Conservation (phyloP, 257 asterid genomes). For the Solanum pinnatisectum region DNA sequence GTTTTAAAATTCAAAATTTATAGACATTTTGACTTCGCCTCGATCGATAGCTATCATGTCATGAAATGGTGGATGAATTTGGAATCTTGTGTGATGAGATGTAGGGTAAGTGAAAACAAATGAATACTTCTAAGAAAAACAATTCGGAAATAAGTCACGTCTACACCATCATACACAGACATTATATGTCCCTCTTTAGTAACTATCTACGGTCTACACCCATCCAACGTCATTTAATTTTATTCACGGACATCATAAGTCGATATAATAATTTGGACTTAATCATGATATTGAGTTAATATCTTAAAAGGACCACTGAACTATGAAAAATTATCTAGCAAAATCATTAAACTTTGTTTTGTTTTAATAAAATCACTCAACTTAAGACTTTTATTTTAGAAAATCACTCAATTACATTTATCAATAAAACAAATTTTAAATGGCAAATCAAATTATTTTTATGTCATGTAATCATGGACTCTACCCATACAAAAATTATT, state of each 20-base stretch:
- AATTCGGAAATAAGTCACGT: not conserved
- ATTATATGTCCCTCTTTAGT: not conserved
- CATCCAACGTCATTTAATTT: not conserved
- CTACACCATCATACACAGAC: not conserved
- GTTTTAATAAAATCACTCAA: no score
- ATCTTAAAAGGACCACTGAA: no score
- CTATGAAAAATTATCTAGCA: no score
- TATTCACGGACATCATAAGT: not conserved
- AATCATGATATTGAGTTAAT: not conserved
- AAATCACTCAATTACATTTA: no score
- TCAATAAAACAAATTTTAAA: no score
- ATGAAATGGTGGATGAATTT: not conserved
- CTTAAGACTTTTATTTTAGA: no score
- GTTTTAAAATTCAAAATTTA: not conserved
- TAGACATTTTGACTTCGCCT: not conserved
- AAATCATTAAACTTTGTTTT: no score
- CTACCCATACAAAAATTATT: no score
- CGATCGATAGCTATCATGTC: not conserved
- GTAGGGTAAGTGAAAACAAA: not conserved
- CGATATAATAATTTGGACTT: not conserved
- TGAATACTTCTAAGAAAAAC: not conserved
- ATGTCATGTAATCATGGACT: no score
- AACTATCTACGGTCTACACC: not conserved
- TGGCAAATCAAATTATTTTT: no score
- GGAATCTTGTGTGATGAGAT: not conserved